Percentiles rank a stretch among this genome's conserved stretches.
Evolutionary conservation across 495 filamentous ascomycete species (phyloP).

Genomic region (Chaetomium fimeti): DNA sequence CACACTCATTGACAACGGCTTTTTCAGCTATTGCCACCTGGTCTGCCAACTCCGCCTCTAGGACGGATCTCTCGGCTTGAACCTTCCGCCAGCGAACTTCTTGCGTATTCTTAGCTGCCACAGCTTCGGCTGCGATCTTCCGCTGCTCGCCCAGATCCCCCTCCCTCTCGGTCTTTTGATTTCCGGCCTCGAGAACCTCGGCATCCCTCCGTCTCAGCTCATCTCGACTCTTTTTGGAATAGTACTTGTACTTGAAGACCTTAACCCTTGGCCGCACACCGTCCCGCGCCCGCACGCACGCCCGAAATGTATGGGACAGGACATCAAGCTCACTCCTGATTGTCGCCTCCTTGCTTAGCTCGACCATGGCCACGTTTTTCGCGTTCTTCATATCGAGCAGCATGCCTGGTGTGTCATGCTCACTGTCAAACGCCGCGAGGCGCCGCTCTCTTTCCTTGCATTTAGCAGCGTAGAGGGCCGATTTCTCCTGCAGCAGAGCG

Average conservation of each 20-base stretch:
- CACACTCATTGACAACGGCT: background rate
- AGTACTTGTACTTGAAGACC: background rate
- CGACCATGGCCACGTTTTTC: background rate
- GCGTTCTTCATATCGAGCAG: background rate
- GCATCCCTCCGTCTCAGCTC: background rate
- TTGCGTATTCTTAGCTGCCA: background rate
- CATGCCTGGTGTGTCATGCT: background rate
- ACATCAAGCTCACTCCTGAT: background rate
- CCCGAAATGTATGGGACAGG: background rate
- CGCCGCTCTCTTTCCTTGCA: background rate
- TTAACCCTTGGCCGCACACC: background rate
- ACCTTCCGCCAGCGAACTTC: background rate
- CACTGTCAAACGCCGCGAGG: background rate
- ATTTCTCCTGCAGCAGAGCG: background rate
- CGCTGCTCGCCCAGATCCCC: background rate
- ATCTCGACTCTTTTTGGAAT: background rate
- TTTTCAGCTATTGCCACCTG: background rate
- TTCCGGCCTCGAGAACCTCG: background rate
- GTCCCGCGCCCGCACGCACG: background rate
- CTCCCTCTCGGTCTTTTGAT: background rate
- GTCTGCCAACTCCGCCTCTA: background rate
- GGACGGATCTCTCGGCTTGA: background rate
- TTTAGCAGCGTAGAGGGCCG: background rate
- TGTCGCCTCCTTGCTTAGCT: background rate
- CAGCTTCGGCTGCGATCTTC: background rate